Percentiles rank a stretch among this genome's conserved stretches.
These are phyloP conservation scores for Pichia californica DNA, from an alignment of 805 yeast species.

Conservation along the genomic window DNA sequence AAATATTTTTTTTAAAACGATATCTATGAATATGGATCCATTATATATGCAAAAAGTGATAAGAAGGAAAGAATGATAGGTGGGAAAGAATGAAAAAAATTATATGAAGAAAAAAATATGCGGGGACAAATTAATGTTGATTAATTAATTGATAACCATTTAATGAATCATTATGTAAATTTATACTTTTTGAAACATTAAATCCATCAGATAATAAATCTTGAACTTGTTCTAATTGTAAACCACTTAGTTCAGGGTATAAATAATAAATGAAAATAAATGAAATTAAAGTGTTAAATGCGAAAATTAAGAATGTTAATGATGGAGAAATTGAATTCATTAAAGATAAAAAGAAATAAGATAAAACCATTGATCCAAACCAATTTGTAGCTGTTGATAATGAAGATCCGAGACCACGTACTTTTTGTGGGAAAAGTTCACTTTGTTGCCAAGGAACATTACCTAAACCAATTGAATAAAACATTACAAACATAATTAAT, in stretches of 20 bases:
- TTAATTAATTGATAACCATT: background rate
- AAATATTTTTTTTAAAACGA: too few relatives aligned
- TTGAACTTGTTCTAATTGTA: conserved; percentile 48
- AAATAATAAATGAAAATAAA: conserved; percentile 39
- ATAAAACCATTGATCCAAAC: conserved; percentile 48
- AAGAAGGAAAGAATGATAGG: too few relatives aligned
- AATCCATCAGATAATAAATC: conserved; percentile 39
- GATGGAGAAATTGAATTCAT: conserved; percentile 46
- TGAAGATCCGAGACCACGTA: conserved; percentile 44
- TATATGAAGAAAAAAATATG: too few relatives aligned
- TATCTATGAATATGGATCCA: too few relatives aligned
- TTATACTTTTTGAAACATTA: conserved; percentile 38
- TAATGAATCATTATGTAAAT: conserved; percentile 17
- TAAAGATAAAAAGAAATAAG: conserved; percentile 48
- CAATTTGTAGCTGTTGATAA: conserved; percentile 34
- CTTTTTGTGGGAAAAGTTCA: conserved; percentile 49
- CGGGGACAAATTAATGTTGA: background rate
- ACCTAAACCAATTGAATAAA: conserved; percentile 50
- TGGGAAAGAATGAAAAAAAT: too few relatives aligned
- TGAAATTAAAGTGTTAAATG: conserved; percentile 37
- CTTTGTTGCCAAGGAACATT: conserved; percentile 56
- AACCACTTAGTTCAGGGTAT: conserved; percentile 46
- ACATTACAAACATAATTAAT: conserved; percentile 44
- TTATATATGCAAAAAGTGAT: too few relatives aligned
- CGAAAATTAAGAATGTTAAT: conserved; percentile 43